Evolutionary conservation across 225 moss, liverwort and hornwort genomes (phyloP), one percentile per base, ranked within the genome.

Genomic region (Bryum argenteum): DNA sequence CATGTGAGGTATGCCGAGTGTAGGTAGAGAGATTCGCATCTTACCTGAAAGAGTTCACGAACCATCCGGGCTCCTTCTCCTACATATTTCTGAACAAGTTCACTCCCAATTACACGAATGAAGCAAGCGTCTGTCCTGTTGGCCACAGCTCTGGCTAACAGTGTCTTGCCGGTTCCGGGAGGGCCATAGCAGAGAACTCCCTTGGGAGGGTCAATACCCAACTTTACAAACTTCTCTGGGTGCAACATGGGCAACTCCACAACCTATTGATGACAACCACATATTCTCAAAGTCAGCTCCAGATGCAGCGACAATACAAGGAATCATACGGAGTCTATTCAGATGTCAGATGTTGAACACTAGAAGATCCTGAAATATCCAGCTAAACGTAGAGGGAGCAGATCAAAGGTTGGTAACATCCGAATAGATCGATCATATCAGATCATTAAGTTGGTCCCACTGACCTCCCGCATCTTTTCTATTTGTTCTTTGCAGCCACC

Each of bases 401-500:
- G n/a, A n/a, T n/a, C n/a, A 37, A 58, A 54, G 51, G 44, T 21
- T 60, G 67, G 5, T 1, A 52, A 41, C 9, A 71, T 48, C 40
- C 57, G 21, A 28, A 67, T 20, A 43, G 17, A 67, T 19, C 9
- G 37, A 52, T 12, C 14, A 56, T 19, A 37, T n/a, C 52, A 50
- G 42, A 42, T 33, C 51, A 63, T 67, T 15, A 0, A 50, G 65
- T 55, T 19, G 44, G 18, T 69, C 78, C 60, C 57, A 73, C 84
- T 77, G 15, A 92, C 92, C 91, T 92, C 95, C 51, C 92, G 85
- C 95, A 95, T 95, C 76, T 91, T 95, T 55, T 95, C 92, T 40
- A 95, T 95, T 76, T 95, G 95, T 68, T 95, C 91, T 75, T 92
- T 95, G 77, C 95, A 95, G 54, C 95, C 91, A 18, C 95, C 95